phyloP scores from a whole-genome alignment of 2,329 filamentous ascomycete genomes.

The Coniochaeta ligniaria region DNA sequence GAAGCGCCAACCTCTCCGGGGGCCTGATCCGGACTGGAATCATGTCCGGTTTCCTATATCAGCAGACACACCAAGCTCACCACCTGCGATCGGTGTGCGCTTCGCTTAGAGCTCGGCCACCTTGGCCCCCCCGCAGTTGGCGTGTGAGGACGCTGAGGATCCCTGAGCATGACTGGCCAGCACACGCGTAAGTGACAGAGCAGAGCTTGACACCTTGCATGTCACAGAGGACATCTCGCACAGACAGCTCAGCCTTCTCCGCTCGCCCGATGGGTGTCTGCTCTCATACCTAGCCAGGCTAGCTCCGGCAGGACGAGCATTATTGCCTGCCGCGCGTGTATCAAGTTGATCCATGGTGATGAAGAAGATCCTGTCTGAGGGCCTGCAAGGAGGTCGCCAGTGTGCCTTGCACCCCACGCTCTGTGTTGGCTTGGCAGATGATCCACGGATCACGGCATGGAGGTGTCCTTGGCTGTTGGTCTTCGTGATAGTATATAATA shows the following conservation, averaged over 20 bases:
- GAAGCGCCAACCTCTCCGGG: background rate
- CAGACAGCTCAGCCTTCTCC: background rate
- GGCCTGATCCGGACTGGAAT: background rate
- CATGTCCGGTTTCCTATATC: background rate
- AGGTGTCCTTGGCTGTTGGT: background rate
- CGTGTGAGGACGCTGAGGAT: background rate
- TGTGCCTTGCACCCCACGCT: background rate
- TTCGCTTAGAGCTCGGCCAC: background rate
- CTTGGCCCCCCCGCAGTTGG: background rate
- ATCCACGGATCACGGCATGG: background rate
- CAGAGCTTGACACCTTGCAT: background rate
- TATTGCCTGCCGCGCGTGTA: background rate
- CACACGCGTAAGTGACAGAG: background rate
- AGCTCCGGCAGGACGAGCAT: background rate
- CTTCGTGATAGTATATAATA: background rate
- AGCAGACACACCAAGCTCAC: background rate
- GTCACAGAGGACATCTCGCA: background rate
- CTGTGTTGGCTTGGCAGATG: background rate
- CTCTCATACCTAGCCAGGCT: background rate
- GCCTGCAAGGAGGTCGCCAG: background rate
- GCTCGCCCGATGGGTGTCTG: background rate
- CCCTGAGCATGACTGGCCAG: background rate
- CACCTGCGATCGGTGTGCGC: background rate
- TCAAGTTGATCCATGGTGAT: background rate
- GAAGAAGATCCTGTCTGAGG: background rate